Percentiles rank a stretch among this genome's conserved stretches.
Evolutionary conservation across 345 rosid species (phyloP).

Genomic region (Stellera chamaejasme): DNA sequence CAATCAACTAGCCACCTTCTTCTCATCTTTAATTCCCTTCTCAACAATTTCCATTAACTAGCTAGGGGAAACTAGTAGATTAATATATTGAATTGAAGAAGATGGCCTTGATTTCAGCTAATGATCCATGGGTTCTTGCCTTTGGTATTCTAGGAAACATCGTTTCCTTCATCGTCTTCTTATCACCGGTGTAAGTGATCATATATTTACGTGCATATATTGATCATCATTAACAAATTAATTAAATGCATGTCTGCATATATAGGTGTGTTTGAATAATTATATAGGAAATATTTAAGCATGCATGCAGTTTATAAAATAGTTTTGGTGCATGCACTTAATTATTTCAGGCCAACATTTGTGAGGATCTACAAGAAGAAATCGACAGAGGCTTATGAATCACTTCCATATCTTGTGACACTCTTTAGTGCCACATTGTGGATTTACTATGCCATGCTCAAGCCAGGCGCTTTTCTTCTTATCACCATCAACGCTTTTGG

Average conservation of each 20-base stretch:
- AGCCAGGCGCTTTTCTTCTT: slow-evolving; percentile 44
- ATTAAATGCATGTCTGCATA: too few relatives aligned
- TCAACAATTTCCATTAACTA: too few relatives aligned
- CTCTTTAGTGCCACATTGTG: slow-evolving; percentile 55
- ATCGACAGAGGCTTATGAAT: slow-evolving; percentile 57
- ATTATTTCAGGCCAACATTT: slow-evolving; percentile 45
- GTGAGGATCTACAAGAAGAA: slow-evolving; percentile 50
- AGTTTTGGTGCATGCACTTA: too few relatives aligned
- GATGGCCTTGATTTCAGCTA: slow-evolving; percentile 17
- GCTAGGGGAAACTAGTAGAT: too few relatives aligned
- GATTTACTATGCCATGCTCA: slow-evolving; percentile 53
- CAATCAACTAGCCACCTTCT: too few relatives aligned
- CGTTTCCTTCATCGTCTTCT: slow-evolving; percentile 24
- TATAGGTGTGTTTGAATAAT: neutral
- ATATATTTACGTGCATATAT: neutral
- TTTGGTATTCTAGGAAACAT: slow-evolving; percentile 30
- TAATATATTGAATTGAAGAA: neutral
- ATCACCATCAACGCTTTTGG: slow-evolving; percentile 52
- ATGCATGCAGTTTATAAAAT: neutral
- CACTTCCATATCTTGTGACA: slow-evolving; percentile 45
- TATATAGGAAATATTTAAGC: neutral
- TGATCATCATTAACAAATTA: too few relatives aligned
- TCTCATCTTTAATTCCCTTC: too few relatives aligned
- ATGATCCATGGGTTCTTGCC: slow-evolving; percentile 15
- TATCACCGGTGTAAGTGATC: slow-evolving; percentile 31